Base-by-base conservation (phyloP, 441 rosid genomes). In the Aquilaria agallochum region DNA sequence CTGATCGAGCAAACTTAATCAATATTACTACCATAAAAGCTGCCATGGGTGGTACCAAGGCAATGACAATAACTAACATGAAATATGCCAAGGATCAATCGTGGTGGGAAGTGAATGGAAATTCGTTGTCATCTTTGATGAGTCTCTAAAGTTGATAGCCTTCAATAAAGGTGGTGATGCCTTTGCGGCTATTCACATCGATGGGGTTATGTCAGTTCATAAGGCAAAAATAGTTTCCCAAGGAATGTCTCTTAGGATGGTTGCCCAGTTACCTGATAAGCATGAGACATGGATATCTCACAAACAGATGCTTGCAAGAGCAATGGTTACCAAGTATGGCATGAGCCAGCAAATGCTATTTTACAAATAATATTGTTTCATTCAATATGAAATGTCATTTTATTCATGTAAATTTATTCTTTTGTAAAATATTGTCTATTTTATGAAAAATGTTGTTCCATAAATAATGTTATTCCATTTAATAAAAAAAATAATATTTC, bases 91-190 rank as follows among this genome's bases (percentile, higher is more conserved):
- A 89, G 74, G 97, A 91, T 77, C 80, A 80, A 89, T 91, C 76
- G 78, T 85, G 86, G 89, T 91, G 97, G 97, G 96, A 63, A 88
- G 92, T 50, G 97, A 91, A 67, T 71, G 97, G 53, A 91, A 91
- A 65, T 91, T 94, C 0, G 96, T 94, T 31, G 96, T 89, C 57
- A 86, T 87, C 34, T 89, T 96, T 2, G 83, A 83, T 2, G 89
- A 85, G 75, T 82, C 92, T 4, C 68, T 92, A 30, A 82, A 55
- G 68, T 66, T 76, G 27, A 89, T 94, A 13, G 96, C 97, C 50
- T 91, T 83, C 73, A 96, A 91, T 63, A 94, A 91, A 80, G 92
- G 87, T 50, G 97, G 96, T 7, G 96, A 91, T 72, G 97, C 97
- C 50, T 86, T 91, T 40, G 96, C 88, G 53, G 96, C 97, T 47